Evolutionary conservation across 163 green algal species (phyloP), one percentile per base, ranked within the genome.

Genomic region (Scenedesmus sp.): DNA sequence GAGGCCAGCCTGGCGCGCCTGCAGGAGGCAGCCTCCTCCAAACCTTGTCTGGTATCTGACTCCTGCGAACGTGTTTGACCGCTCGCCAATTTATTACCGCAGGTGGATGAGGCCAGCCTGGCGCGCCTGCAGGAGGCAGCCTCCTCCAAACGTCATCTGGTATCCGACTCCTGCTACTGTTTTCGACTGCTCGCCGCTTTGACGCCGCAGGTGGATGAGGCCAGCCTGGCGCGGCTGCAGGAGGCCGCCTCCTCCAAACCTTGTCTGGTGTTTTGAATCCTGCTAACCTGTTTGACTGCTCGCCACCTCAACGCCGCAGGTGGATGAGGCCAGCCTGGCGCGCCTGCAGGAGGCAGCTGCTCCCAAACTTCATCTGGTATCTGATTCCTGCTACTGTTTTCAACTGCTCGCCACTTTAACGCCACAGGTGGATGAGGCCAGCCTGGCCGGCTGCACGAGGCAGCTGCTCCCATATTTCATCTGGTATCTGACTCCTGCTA

Each of bases 101-200:
- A 94, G 34, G 86, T 93, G 15, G 87, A 94, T 64, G 95, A 87
- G 56, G 70, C 67, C 16, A 92, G 93, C 77, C 66, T 88, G 18
- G 23, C 56, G 2, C 59, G 74, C 20, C 62, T 93, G 73, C 59
- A 90, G 67, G 84, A 92, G 7, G 90, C 91, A 60, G 83, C 79
- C 4, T 26, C 46, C 2, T 23, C 5, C 62, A 88, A 88, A 46
- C 34, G 34, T 46, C 34, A 46, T 46, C 34, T 46, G 34, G 34
- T 46, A 46, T 46, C 34, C 34, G 34, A 46, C 34, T 46, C 34
- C 34, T 46, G 34, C 34, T 15, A 13, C 62, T 15, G 12, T 15
- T 13, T 15, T 46, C 34, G 0, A 46, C 73, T 83, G 66, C 3
- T 18, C 16, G n/a, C 16, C 66, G 26, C n/a, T 64, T 16, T 4